Evolutionary conservation across 129 eudicot species (phyloP), one percentile per base, ranked within the genome.

Genomic region (Apium graveolens): DNA sequence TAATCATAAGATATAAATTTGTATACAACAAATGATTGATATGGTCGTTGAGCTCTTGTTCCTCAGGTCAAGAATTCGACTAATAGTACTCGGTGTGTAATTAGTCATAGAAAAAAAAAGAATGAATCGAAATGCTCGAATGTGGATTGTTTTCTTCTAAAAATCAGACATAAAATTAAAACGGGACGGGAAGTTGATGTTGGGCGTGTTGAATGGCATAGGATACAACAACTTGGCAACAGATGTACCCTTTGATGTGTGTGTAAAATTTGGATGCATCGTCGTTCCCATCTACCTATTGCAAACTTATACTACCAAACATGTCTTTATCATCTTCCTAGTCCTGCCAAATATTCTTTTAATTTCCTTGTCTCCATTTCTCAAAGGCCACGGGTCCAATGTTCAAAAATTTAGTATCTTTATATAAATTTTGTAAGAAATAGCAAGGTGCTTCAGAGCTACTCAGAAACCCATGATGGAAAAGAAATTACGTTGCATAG

Each of bases 221-320:
- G 41, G 77, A 44, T 44, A 44, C 77, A 74, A 74, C 77, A 13
- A 74, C 60, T 74, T 74, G 57, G 77, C 77, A 26, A 24, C 10
- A 44, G 1, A 44, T 27, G 35, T 12, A 42, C 51, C 51, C 76
- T 42, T 11, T 41, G 76, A 44, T 74, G 77, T 44, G 14, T 74
- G 77, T 74, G 37, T 41, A 5, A 44, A 26, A 73, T 73, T 26
- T 44, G 51, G 41, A 41, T 10, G 51, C 76, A 42, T 41, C 76
- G 76, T 72, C 48, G 13, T 18, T 70, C 17, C 75, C 31, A 20
- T 18, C 27, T 37, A 16, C 29, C 46, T 9, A 20, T 20, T 21
- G 49, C 49, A 39, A 71, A 71, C 10, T 38, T 0, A 7, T 0
- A 7, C 24, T 20, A 45, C 24, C 73, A 37, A 41, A 73, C 24